Percentiles rank a stretch among this genome's conserved stretches.
These are phyloP conservation scores for Albizia julibrissin DNA, from an alignment of 306 rosid genomes.

Conservation along the genomic window DNA sequence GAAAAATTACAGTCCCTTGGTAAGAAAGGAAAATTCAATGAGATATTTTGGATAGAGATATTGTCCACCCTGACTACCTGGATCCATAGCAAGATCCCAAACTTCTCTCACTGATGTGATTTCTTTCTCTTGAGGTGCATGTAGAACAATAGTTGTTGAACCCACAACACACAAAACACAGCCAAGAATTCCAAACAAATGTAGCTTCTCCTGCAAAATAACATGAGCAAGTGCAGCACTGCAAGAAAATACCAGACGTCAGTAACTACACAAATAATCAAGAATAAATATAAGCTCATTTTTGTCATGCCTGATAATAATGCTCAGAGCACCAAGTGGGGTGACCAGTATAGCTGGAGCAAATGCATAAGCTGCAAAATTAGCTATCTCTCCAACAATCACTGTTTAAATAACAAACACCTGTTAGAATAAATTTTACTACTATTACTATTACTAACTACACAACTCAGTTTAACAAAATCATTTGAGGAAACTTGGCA, in stretches of 20 bases:
- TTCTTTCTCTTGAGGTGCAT: conserved; percentile 94
- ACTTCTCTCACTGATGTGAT: conserved; percentile 92
- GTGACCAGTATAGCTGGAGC: conserved; percentile 99
- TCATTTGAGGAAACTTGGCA: conserved; percentile 11
- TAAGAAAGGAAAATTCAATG: conserved; percentile 26
- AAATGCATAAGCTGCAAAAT: conserved; percentile 98
- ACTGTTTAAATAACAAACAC: conserved; percentile 59
- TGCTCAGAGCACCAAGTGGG: conserved; percentile 99
- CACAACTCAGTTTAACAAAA: conserved; percentile 20
- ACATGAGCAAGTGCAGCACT: conserved; percentile 99
- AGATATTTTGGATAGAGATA: conserved; percentile 14
- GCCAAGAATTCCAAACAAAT: conserved; percentile 94
- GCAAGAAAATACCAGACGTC: conserved; percentile 50
- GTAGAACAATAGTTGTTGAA: conserved; percentile 93
- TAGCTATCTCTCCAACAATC: conserved; percentile 98
- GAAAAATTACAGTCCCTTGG: conserved; percentile 26
- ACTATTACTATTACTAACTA: conserved; percentile 4
- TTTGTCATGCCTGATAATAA: conserved; percentile 86
- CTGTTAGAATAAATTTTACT: conserved; percentile 36
- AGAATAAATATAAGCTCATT: conserved; percentile 22
- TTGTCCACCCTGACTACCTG: conserved; percentile 55
- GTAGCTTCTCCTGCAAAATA: conserved; percentile 87
- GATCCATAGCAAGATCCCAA: conserved; percentile 99
- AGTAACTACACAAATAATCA: conserved; percentile 40
- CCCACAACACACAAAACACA: conserved; percentile 97